Conservation (phyloP, 495 filamentous ascomycete genomes). For the Neurospora tetrasperma region DNA sequence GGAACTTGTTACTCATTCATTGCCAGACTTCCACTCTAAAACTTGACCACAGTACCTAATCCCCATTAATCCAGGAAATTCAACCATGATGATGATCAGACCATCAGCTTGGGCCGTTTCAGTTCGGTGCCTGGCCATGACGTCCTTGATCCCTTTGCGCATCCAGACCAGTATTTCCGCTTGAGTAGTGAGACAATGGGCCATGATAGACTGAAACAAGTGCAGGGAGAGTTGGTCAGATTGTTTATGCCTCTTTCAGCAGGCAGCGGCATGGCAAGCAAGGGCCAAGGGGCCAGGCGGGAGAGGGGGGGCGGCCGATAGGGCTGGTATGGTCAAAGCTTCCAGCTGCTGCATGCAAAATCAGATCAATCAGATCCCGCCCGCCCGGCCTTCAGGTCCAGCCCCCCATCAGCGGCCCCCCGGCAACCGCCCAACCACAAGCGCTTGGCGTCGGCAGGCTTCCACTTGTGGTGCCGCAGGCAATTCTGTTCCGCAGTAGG, state of each 20-base stretch:
- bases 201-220: background rate
- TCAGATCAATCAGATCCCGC: background rate
- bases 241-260: background rate
- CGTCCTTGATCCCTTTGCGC: background rate
- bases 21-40: background rate
- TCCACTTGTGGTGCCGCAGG: background rate
- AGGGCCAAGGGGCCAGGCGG: background rate
- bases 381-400: background rate
- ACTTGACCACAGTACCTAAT: background rate
- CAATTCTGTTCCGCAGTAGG: background rate
- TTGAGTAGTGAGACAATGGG: background rate
- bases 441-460: background rate
- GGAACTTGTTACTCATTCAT: background rate
- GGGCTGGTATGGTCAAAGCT: background rate
- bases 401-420: background rate
- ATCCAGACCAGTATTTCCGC: background rate
- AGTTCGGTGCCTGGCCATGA: background rate
- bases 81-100: background rate
- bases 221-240: background rate
- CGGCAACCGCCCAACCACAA: background rate
- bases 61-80: background rate
- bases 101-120: background rate
- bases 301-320: too few relatives aligned
- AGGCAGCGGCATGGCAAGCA: background rate
- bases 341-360: background rate